These are phyloP conservation scores for Oidium heveae DNA, from an alignment of 2,329 filamentous ascomycete genomes.

Conservation along the genomic window DNA sequence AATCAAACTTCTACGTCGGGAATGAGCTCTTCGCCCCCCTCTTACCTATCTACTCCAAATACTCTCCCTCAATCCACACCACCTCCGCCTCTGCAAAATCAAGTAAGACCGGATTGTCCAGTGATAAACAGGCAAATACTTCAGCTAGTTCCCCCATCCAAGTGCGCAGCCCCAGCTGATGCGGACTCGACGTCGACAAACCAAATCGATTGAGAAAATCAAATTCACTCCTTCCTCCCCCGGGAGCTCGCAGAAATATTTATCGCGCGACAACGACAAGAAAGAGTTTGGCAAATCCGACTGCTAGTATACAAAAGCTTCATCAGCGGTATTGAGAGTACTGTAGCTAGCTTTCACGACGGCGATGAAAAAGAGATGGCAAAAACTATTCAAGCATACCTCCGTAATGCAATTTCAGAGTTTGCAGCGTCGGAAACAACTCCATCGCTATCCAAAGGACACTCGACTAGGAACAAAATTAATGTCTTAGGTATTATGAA, in stretches of 20 bases:
- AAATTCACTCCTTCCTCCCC: not conserved
- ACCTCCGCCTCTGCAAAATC: not conserved
- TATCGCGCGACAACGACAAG: not conserved
- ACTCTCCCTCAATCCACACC: not conserved
- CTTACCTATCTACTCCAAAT: not conserved
- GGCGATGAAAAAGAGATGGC: not conserved
- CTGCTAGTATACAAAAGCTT: not conserved
- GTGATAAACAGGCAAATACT: too few relatives aligned
- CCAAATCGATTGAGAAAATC: not conserved
- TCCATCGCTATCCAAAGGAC: not conserved
- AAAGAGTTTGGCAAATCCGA: not conserved
- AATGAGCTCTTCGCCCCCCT: not conserved
- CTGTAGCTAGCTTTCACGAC: not conserved
- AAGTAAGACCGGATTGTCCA: not conserved
- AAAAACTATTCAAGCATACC: not conserved
- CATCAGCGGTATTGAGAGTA: not conserved
- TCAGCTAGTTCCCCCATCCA: too few relatives aligned
- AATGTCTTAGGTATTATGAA: too few relatives aligned
- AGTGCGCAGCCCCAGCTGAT: too few relatives aligned
- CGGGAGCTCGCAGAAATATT: not conserved
- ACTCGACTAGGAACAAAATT: not conserved
- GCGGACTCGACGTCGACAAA: not conserved
- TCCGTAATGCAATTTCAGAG: not conserved
- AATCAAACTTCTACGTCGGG: too few relatives aligned
- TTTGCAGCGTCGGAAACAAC: not conserved